Evolutionary conservation across 2,329 filamentous ascomycete genomes (phyloP).

Genomic region (Penicillium digitatum): DNA sequence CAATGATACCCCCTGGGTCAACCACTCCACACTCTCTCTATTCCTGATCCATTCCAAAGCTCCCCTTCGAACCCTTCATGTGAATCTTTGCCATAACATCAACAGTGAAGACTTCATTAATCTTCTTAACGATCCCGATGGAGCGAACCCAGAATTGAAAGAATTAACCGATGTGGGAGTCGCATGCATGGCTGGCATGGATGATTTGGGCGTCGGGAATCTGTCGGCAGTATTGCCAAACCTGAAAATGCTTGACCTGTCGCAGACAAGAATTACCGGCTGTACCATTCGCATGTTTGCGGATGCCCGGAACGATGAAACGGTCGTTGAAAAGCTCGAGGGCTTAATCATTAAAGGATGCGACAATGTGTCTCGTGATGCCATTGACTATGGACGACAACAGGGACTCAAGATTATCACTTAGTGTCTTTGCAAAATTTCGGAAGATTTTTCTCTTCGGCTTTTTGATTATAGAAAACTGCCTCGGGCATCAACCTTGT

Average conservation of each 20-base stretch:
- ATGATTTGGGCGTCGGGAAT: conserved; percentile 22
- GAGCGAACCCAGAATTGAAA: conserved; percentile 6
- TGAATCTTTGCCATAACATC: conserved; percentile 29
- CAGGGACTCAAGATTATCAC: conserved; percentile 28
- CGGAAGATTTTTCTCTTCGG: background rate
- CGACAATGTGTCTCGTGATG: conserved; percentile 32
- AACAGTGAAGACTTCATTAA: conserved; percentile 11
- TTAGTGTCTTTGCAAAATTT: background rate
- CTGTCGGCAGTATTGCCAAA: conserved; percentile 25
- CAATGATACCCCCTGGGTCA: conserved; percentile 27
- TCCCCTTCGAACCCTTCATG: conserved; percentile 24
- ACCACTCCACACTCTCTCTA: conserved; percentile 5
- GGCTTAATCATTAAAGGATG: conserved; percentile 28
- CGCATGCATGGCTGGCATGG: conserved; percentile 22
- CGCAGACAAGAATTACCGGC: conserved; percentile 35
- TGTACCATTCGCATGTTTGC: conserved; percentile 33
- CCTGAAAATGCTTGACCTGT: conserved; percentile 34
- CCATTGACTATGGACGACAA: conserved; percentile 32
- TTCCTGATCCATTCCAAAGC: conserved; percentile 21
- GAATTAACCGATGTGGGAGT: conserved; percentile 32
- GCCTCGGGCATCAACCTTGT: background rate
- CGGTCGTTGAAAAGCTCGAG: conserved; percentile 20
- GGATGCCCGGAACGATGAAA: conserved; percentile 16
- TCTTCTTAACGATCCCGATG: background rate
- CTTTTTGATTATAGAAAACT: background rate